phyloP scores from a whole-genome alignment of 23 red algal species.

The Agarophyton chilense region DNA sequence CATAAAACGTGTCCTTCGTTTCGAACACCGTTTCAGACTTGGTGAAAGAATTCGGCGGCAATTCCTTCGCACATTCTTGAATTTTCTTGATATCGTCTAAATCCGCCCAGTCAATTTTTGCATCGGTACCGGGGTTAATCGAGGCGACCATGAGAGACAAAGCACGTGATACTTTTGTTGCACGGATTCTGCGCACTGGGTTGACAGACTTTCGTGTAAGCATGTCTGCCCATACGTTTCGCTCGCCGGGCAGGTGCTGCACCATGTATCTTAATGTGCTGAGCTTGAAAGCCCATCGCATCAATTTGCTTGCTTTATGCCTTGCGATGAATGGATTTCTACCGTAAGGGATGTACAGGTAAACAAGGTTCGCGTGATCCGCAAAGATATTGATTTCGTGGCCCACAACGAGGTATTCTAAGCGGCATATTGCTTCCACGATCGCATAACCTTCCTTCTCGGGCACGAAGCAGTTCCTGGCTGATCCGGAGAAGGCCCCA shows the following conservation, averaged over 20 bases:
- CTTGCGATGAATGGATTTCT: neutral
- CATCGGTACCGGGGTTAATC: neutral
- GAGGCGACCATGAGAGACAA: neutral
- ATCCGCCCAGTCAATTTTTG: neutral
- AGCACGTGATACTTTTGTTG: neutral
- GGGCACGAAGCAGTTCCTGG: neutral
- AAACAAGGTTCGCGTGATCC: conserved; percentile 47
- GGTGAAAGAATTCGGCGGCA: neutral
- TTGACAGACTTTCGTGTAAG: neutral
- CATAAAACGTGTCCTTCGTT: neutral
- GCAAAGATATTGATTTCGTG: conserved; percentile 1
- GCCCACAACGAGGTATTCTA: conserved; percentile 19
- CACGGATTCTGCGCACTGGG: neutral
- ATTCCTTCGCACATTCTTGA: neutral
- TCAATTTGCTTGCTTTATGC: conserved; percentile 20
- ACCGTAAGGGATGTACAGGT: conserved; percentile 25
- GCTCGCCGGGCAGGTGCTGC: neutral
- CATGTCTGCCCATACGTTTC: conserved; percentile 27
- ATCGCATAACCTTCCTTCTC: conserved; percentile 39
- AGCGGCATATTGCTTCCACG: conserved; percentile 16
- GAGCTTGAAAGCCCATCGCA: conserved; percentile 30
- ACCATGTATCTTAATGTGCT: neutral
- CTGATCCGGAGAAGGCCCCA: conserved; percentile 9
- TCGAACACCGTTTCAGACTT: neutral
- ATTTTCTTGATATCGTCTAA: neutral